phyloP scores from a whole-genome alignment of 768 basidiomycete species.

The Trametes punicea region DNA sequence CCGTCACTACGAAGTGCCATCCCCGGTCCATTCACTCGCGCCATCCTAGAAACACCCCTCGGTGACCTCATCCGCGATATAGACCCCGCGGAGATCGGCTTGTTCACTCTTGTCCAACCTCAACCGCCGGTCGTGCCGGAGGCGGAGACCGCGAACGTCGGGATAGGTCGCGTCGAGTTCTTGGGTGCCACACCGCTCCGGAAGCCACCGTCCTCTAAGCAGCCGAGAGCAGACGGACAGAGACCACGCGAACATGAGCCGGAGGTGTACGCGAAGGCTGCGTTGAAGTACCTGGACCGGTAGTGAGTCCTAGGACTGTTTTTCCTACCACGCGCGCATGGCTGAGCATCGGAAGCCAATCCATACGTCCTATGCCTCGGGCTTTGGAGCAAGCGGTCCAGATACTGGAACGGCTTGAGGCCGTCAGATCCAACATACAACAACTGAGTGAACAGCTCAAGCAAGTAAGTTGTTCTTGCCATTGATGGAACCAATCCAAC shows the following conservation, averaged over 20 bases:
- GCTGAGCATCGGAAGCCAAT: constrained; percentile 31
- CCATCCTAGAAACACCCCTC: constrained; percentile 59
- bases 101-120: constrained; percentile 57
- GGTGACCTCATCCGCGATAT: constrained; percentile 79
- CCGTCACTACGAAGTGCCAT: constrained; percentile 6
- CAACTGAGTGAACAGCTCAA: constrained; percentile 35
- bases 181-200: constrained; percentile 68
- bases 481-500: constrained; percentile 8
- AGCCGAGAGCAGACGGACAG: constrained; percentile 30
- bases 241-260: constrained; percentile 54
- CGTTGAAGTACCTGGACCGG: constrained; percentile 71
- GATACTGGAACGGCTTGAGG: constrained; percentile 39
- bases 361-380: constrained; percentile 48
- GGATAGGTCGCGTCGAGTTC: constrained; percentile 64
- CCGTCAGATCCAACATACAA: constrained; percentile 36
- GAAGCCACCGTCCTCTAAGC: constrained; percentile 41
- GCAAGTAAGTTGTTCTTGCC: constrained; percentile 34
- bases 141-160: constrained; percentile 31
- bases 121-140: constrained; percentile 24
- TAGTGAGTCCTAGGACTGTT: constrained; percentile 51
- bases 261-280: constrained; percentile 73
- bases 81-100: constrained; percentile 73
- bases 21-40: constrained; percentile 54
- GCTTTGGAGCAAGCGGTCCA: constrained; percentile 39
- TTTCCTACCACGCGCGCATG: too few relatives aligned